Base-by-base conservation (phyloP, 2,329 filamentous ascomycete species). In the Epichloe gansuensis region DNA sequence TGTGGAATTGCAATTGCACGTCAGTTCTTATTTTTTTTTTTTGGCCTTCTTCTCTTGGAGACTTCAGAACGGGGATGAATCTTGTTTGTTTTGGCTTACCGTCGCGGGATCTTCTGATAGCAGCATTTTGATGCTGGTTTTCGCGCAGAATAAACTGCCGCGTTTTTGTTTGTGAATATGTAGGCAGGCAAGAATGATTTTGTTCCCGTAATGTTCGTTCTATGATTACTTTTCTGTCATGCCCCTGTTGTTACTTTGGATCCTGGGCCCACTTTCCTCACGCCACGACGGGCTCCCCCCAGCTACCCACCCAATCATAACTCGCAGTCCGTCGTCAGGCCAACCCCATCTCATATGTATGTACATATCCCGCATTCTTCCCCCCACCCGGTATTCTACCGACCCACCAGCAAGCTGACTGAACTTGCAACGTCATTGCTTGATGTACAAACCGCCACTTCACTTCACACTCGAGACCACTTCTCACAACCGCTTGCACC, bases 101-200 rank as follows among this genome's bases (percentile, higher is more conserved):
- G 84, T 85, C 44, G 87, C 87, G 58, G 90, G 91, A 67, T 93
- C 87, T 73, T 96, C 90, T 71, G 95, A 88, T 71, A 97, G 87
- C 66, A 96, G 78, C 86, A 97, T 96, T 57, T 71, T 89, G 72
- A 55, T 51, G 52, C 17, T 21, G 36, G 12, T 6, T 12, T 25
- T 51, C 21, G 13, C 23, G 27, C 8, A 11, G 27, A 2, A 31
- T 9, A 1, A 11, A 31, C 27, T 31, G 27, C 1, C 8, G 27
- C 42, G 8, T 44, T 25, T 44, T 6, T 27, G 42, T 31, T 43
- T 43, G 23, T 7, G 42, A 23, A 8, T 31, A 31, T 31, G 27
- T 4, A 4, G 27, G 27, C 27, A 9, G 27, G 12, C 8, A 3
- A 15, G 3, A 35, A 31, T 4, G 27, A 31, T 31, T 31, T 31